Base-by-base conservation (phyloP, 257 asterid genomes). In the Plantago major region DNA sequence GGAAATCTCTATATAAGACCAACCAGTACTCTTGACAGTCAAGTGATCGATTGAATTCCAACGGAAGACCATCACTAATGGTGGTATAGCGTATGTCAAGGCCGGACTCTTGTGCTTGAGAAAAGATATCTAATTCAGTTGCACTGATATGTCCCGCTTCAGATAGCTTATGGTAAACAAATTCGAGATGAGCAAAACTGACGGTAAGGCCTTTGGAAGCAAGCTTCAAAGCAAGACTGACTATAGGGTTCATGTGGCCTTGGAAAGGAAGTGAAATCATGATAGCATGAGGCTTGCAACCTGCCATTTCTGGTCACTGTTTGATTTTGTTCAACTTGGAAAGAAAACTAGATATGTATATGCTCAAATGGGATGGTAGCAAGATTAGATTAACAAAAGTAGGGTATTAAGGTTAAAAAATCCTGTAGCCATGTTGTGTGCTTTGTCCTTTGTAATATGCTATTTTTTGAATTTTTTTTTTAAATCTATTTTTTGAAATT, bases 191-290 rank as follows among this genome's bases (percentile, higher is more conserved):
- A 9, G 77, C 74, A 50, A 74, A 74, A 4, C 81, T 77, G 62
- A 80, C n/a, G 0, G 49, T 14, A 12, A 44, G 9, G 53, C 64
- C 64, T 0, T n/a, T 22, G 19, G 64, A 60, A 44, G 42, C 86
- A 11, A 77, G 74, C 15, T 74, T 77, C 15, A 74, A 63, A 26
- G 82, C 86, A 49, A 80, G 74, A 49, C 71, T 63, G 6, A 72
- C 78, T 42, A 69, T 71, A 1, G 86, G 86, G 17, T 59, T 80
- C 22, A 80, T 70, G 58, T 80, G 86, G 51, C 86, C 86, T 68
- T 77, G 86, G 43, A 64, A 76, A 10, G 80, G 85, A 42, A 73
- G 66, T 13, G 78, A 72, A 15, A 73, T 67, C 80, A 79, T 67
- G 11, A 79, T 76, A 51, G 79, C 84, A 42, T 79, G 84, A 38